Conservation (phyloP, 768 basidiomycete genomes). For the Hygrophorus pudorinus region DNA sequence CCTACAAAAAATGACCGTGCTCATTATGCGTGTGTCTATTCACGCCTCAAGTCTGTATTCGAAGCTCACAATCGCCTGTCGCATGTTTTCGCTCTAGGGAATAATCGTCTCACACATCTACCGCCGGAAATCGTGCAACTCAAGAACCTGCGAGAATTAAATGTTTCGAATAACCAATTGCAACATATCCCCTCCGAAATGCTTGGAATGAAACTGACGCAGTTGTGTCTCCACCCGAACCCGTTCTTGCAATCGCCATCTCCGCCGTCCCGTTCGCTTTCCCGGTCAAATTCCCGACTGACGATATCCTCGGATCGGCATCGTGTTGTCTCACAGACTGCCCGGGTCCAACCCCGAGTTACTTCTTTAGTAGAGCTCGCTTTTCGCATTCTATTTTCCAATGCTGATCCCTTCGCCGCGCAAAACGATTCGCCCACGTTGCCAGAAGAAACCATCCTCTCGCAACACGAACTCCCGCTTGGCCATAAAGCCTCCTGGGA, state of each 20-base stretch:
- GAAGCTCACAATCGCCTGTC: background rate
- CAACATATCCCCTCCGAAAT: conserved; percentile 58
- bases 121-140: conserved; percentile 56
- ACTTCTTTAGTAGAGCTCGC: conserved; percentile 23
- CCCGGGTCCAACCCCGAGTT: conserved; percentile 3
- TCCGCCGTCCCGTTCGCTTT: conserved; percentile 8
- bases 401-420: background rate
- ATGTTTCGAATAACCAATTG: conserved; percentile 50
- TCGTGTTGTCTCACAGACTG: background rate
- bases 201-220: conserved; percentile 40
- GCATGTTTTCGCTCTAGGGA: conserved; percentile 27
- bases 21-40: conserved; percentile 46
- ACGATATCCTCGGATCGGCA: background rate
- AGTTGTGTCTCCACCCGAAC: conserved; percentile 45
- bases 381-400: conserved; percentile 19
- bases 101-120: conserved; percentile 43
- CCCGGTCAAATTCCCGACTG: background rate
- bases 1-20: conserved; percentile 46
- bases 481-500: conserved; percentile 11
- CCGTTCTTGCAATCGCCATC: conserved; percentile 38
- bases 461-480: conserved; percentile 26
- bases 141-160: conserved; percentile 45
- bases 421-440: conserved; percentile 3
- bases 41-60: background rate
- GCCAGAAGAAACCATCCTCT: conserved; percentile 18